Evolutionary conservation across 345 rosid genomes (phyloP).

Genomic region (Hibiscus syriacus): DNA sequence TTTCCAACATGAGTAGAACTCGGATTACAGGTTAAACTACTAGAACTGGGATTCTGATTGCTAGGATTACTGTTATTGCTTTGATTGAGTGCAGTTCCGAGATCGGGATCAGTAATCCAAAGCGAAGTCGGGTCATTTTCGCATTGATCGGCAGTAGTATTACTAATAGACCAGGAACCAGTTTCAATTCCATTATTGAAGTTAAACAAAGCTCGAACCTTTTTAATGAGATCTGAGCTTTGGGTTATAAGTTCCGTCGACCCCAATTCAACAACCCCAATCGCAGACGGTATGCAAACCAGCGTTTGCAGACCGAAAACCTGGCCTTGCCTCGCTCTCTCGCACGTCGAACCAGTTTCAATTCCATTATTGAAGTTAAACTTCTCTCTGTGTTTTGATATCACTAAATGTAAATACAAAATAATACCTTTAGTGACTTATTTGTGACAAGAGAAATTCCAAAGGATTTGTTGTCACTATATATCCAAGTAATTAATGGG

Average conservation of each 20-base stretch:
- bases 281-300: no score
- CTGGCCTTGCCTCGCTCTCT: no score
- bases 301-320: no score
- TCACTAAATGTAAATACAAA: no score
- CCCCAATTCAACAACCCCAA: no score
- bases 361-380: no score
- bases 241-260: no score
- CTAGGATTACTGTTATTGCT: conserved; percentile 12
- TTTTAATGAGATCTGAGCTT: conserved; percentile 66
- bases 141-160: conserved; percentile 52
- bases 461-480: not conserved
- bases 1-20: conserved; percentile 19
- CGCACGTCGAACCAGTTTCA: no score
- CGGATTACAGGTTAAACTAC: conserved; percentile 39
- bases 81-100: conserved; percentile 38
- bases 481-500: not conserved
- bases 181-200: no score
- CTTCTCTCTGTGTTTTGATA: no score
- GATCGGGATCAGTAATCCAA: no score
- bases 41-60: conserved; percentile 28
- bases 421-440: not conserved
- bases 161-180: conserved; percentile 43
- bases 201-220: conserved; percentile 58
- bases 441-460: not conserved
- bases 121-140: conserved; percentile 68